Evolutionary conservation across 2,329 filamentous ascomycete species (phyloP).

Genomic region (Hymenoscyphus fraxineus): DNA sequence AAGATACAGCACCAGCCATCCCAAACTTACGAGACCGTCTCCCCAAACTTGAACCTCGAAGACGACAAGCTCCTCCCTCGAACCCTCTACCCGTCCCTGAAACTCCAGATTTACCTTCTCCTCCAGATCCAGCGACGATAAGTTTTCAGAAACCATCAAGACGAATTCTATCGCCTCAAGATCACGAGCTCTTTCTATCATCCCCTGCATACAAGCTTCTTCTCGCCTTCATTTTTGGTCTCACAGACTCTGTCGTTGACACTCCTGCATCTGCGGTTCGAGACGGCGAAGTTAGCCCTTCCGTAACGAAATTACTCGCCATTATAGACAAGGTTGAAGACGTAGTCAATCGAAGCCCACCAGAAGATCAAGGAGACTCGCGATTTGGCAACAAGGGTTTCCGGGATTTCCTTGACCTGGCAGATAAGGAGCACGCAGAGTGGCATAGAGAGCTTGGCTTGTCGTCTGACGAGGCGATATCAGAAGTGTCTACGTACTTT

Average conservation of each 20-base stretch:
- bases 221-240: slow-evolving; percentile 77
- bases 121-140: slow-evolving; percentile 57
- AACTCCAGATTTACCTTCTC: slow-evolving; percentile 69
- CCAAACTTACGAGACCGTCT: slow-evolving; percentile 55
- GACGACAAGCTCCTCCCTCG: slow-evolving; percentile 47
- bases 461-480: slow-evolving; percentile 48
- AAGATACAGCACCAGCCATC: slow-evolving; percentile 29
- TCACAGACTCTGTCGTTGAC: slow-evolving; percentile 77
- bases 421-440: slow-evolving; percentile 45
- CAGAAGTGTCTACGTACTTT: slow-evolving; percentile 77
- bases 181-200: slow-evolving; percentile 76
- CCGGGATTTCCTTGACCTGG: slow-evolving; percentile 71
- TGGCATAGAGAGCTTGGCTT: slow-evolving; percentile 66
- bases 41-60: slow-evolving; percentile 65
- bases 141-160: slow-evolving; percentile 65
- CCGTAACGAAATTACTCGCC: slow-evolving; percentile 59
- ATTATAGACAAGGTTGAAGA: slow-evolving; percentile 68
- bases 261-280: slow-evolving; percentile 61
- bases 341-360: slow-evolving; percentile 66
- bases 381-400: slow-evolving; percentile 95
- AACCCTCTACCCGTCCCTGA: slow-evolving; percentile 64
- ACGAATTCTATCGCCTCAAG: slow-evolving; percentile 74
- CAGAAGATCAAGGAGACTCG: slow-evolving; percentile 81
- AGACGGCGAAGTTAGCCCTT: slow-evolving; percentile 52
- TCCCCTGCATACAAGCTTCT: slow-evolving; percentile 76